phyloP scores from a whole-genome alignment of 768 basidiomycete species.

The Kwoniella newhampshirensis region DNA sequence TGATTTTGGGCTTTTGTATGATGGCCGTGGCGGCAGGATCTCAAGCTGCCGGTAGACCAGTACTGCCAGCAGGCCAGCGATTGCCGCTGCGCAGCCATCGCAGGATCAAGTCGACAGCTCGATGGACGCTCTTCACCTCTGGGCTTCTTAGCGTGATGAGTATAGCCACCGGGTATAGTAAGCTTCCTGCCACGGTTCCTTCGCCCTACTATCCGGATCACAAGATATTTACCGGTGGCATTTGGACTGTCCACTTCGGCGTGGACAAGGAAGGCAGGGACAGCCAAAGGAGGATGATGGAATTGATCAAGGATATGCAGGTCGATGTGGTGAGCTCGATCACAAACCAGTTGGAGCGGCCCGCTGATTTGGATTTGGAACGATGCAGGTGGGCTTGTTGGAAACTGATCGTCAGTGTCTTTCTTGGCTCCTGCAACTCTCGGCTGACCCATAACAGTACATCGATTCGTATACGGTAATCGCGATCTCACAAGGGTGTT shows the following conservation, averaged over 20 bases:
- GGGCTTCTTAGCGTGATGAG: constrained; percentile 18
- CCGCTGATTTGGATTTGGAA: background rate
- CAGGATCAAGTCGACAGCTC: constrained; percentile 13
- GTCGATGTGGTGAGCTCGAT: constrained; percentile 69
- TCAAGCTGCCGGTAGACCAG: background rate
- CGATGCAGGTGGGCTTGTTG: constrained; percentile 63
- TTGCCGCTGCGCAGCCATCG: background rate
- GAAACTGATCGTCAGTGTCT: constrained; percentile 81
- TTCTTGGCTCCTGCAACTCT: too few relatives aligned
- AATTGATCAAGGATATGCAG: constrained; percentile 71
- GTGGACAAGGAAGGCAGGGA: constrained; percentile 71
- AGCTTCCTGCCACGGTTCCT: constrained; percentile 58
- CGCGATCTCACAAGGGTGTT: constrained; percentile 80
- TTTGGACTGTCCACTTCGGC: constrained; percentile 92
- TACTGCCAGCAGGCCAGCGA: background rate
- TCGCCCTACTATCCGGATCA: constrained; percentile 65
- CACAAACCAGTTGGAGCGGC: too few relatives aligned
- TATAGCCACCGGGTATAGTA: constrained; percentile 16
- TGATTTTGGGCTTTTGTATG: constrained; percentile 55
- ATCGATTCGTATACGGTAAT: constrained; percentile 76
- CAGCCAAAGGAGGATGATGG: constrained; percentile 67
- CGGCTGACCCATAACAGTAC: constrained; percentile 19
- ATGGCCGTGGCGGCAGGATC: background rate
- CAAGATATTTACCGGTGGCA: constrained; percentile 73
- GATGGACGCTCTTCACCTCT: constrained; percentile 15